phyloP scores from a whole-genome alignment of 768 basidiomycete genomes.

The Suillus cothurnatus region DNA sequence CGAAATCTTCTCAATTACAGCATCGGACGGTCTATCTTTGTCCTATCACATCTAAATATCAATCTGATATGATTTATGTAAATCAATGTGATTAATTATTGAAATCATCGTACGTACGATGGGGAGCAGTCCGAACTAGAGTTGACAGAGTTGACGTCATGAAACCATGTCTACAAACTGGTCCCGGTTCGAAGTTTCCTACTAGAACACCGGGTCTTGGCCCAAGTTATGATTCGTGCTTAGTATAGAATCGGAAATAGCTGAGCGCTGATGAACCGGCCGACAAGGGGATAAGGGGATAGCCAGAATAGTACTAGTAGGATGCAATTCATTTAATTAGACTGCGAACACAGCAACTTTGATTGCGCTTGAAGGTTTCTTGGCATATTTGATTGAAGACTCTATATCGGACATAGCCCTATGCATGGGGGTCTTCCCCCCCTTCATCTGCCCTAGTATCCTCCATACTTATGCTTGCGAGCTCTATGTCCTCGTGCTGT shows the following conservation, averaged over 20 bases:
- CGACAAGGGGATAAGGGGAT: not conserved
- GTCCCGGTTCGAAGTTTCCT: too few species aligned
- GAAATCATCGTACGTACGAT: not conserved
- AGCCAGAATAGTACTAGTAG: not conserved
- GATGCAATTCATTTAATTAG: not conserved
- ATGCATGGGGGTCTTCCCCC: too few species aligned
- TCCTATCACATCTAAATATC: not conserved
- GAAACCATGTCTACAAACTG: not conserved
- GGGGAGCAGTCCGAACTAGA: not conserved
- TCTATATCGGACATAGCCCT: too few species aligned
- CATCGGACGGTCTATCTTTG: not conserved
- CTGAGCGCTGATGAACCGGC: too few species aligned
- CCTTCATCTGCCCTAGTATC: too few species aligned
- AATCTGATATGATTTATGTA: not conserved
- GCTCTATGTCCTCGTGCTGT: too few species aligned
- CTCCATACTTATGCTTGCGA: too few species aligned
- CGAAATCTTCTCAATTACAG: not conserved
- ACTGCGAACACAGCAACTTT: not conserved
- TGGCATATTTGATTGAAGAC: too few species aligned
- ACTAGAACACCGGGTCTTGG: too few species aligned
- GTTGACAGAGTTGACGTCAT: not conserved
- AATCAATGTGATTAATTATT: not conserved
- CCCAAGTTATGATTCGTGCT: too few species aligned
- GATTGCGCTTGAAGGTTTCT: not conserved
- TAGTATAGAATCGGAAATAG: too few species aligned